phyloP scores from a whole-genome alignment of 495 filamentous ascomycete species.

The Aspergillus funiculosus region DNA sequence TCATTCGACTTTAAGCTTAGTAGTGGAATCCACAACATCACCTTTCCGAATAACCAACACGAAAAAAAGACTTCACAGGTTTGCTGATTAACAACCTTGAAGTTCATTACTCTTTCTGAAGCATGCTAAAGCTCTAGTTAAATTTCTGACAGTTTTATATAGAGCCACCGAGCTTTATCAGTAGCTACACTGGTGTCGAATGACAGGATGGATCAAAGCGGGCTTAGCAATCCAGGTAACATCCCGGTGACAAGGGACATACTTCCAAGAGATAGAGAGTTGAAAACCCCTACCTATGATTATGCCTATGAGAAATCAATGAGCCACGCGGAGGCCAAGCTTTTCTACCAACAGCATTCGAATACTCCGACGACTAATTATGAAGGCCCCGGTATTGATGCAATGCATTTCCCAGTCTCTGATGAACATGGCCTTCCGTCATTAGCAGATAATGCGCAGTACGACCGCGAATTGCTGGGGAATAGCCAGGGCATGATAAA shows the following conservation, averaged over 20 bases:
- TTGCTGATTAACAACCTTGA: too few relatives aligned
- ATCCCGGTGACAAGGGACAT: slow-evolving; percentile 44
- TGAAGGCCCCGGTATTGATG: not conserved
- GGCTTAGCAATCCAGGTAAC: slow-evolving; percentile 12
- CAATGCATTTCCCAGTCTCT: not conserved
- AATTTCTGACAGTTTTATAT: not conserved
- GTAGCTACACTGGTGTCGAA: too few relatives aligned
- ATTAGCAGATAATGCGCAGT: not conserved
- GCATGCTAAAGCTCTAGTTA: not conserved
- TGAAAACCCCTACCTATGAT: slow-evolving; percentile 79
- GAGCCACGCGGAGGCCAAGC: slow-evolving; percentile 84
- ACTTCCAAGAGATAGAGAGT: slow-evolving; percentile 67
- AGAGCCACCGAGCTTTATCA: too few relatives aligned
- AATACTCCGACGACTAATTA: slow-evolving; percentile 9
- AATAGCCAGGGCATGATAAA: slow-evolving; percentile 14
- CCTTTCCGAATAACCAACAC: too few relatives aligned
- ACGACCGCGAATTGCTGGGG: slow-evolving; percentile 10
- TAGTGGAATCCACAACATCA: too few relatives aligned
- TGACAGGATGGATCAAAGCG: slow-evolving; percentile 22
- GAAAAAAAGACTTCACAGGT: too few relatives aligned
- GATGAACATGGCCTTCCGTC: not conserved
- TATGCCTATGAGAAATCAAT: slow-evolving; percentile 84
- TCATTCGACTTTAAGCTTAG: too few relatives aligned
- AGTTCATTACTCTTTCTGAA: not conserved
- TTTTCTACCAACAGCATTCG: slow-evolving; percentile 90